A percentile compares a stretch with the other conserved stretches of the same genome.
phyloP scores from a whole-genome alignment of 2,329 filamentous ascomycete species.

The Xylariaceae sp. region DNA sequence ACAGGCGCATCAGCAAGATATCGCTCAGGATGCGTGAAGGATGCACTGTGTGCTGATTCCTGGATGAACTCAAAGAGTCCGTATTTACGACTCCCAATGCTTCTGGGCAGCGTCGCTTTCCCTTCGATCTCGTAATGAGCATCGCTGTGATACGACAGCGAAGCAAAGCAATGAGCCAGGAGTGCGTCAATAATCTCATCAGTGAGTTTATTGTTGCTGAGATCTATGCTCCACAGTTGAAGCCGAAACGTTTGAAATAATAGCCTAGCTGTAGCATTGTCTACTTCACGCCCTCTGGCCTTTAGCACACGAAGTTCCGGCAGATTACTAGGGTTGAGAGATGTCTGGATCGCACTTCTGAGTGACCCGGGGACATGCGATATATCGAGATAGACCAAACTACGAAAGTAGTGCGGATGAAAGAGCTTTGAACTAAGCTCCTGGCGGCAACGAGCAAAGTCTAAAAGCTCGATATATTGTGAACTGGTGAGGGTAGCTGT shows the following conservation, averaged over 20 bases:
- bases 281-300: conserved; percentile 52
- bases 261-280: conserved; percentile 44
- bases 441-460: conserved; percentile 49
- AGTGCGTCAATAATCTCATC: conserved; percentile 49
- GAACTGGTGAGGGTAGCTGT: conserved; percentile 18
- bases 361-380: conserved; percentile 56
- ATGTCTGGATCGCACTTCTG: conserved; percentile 42
- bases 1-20: conserved; percentile 56
- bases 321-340: conserved; percentile 44
- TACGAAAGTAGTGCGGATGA: conserved; percentile 42
- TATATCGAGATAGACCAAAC: conserved; percentile 59
- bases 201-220: conserved; percentile 58
- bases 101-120: conserved; percentile 40
- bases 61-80: conserved; percentile 52
- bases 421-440: conserved; percentile 51
- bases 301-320: conserved; percentile 60
- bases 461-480: conserved; percentile 49
- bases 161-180: conserved; percentile 42
- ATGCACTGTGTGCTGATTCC: conserved; percentile 54
- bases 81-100: conserved; percentile 42
- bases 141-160: conserved; percentile 43
- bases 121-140: conserved; percentile 54
- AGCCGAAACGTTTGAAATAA: conserved; percentile 44
- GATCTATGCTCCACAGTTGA: conserved; percentile 63
- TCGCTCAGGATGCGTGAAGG: conserved; percentile 53